Evolutionary conservation across 208 protist species (phyloP).

Genomic region (Trypanosoma melophagium): DNA sequence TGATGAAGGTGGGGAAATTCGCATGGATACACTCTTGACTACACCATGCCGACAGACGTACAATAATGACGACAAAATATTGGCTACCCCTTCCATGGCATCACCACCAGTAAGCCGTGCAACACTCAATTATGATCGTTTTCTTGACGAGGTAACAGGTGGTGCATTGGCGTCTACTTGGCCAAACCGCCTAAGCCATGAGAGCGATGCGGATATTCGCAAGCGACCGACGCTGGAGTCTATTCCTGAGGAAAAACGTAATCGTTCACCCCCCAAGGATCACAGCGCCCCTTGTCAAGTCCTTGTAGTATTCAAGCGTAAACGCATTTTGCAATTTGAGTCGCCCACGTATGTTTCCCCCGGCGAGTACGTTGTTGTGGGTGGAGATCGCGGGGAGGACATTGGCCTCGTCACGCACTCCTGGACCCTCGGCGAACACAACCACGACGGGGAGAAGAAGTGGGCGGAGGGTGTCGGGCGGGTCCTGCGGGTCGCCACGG

Average conservation of each 20-base stretch:
- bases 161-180: neutral
- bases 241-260: slow-evolving; percentile 29
- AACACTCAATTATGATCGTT: slow-evolving; percentile 50
- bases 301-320: slow-evolving; percentile 89
- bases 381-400: slow-evolving; percentile 90
- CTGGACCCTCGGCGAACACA: slow-evolving; percentile 32
- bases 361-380: slow-evolving; percentile 89
- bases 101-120: slow-evolving; percentile 34
- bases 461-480: slow-evolving; percentile 69
- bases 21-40: slow-evolving; percentile 28
- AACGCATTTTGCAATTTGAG: slow-evolving; percentile 83
- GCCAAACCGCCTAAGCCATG: slow-evolving; percentile 18
- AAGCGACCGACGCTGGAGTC: slow-evolving; percentile 56
- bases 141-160: slow-evolving; percentile 45
- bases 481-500: slow-evolving; percentile 77
- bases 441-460: slow-evolving; percentile 30
- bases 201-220: slow-evolving; percentile 42
- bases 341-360: slow-evolving; percentile 72
- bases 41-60: slow-evolving; percentile 49
- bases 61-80: slow-evolving; percentile 32
- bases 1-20: slow-evolving; percentile 43
- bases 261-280: slow-evolving; percentile 52
- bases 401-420: slow-evolving; percentile 86
- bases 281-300: slow-evolving; percentile 79
- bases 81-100: slow-evolving; percentile 53